These are phyloP conservation scores for Globisporangium alternatum DNA, from an alignment of 352 stramenopile genomes.

Conservation along the genomic window DNA sequence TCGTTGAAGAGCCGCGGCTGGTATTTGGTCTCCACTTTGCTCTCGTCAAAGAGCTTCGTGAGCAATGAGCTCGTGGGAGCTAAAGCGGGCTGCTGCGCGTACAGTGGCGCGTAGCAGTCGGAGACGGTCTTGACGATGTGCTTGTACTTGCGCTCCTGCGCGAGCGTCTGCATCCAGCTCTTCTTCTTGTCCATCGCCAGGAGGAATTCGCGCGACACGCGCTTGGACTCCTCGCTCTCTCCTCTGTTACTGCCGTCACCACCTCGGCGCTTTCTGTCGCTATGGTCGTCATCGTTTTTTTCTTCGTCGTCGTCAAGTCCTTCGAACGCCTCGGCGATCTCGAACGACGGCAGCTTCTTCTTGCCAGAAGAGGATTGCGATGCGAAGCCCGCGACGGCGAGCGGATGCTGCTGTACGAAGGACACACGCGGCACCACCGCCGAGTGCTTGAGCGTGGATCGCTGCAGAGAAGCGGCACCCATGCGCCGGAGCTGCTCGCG, in stretches of 20 bases:
- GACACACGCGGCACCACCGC: neutral
- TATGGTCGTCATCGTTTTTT: slow-evolving; percentile 1
- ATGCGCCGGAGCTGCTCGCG: slow-evolving; percentile 2
- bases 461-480: neutral
- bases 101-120: slow-evolving; percentile 67
- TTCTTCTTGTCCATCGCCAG: slow-evolving; percentile 65
- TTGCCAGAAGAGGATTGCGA: slow-evolving; percentile 3
- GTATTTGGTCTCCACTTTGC: slow-evolving; percentile 39
- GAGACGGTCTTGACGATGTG: slow-evolving; percentile 44
- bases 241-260: neutral
- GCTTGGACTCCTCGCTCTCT: slow-evolving; percentile 25
- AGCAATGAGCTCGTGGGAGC: slow-evolving; percentile 2
- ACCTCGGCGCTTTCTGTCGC: neutral
- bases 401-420: neutral
- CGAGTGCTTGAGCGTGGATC: neutral
- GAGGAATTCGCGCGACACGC: slow-evolving; percentile 41
- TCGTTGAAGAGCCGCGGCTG: slow-evolving; percentile 57
- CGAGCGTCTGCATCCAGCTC: slow-evolving; percentile 55
- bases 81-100: slow-evolving; percentile 28
- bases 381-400: neutral
- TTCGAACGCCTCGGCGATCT: slow-evolving; percentile 52
- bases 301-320: slow-evolving; percentile 44
- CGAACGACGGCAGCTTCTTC: slow-evolving; percentile 35
- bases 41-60: slow-evolving; percentile 15
- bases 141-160: slow-evolving; percentile 29